Evolutionary conservation across 768 basidiomycete species (phyloP).

Genomic region (Amylocystis lapponica): DNA sequence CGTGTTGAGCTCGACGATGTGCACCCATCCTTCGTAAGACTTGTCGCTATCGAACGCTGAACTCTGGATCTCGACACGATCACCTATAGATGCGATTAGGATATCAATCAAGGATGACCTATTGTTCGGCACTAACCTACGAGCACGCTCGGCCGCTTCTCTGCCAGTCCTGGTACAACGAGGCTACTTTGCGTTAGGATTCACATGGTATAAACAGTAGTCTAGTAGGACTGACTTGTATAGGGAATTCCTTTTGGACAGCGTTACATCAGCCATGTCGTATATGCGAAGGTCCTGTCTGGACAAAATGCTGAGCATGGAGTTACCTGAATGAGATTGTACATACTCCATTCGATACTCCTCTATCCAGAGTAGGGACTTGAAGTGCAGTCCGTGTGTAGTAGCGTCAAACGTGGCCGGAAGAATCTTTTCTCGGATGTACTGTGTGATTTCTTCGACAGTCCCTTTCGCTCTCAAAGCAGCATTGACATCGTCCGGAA

Average conservation of each 20-base stretch:
- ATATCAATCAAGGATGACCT: too few relatives aligned
- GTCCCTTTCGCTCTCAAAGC: not conserved
- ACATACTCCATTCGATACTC: constrained; percentile 26
- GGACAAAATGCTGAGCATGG: not conserved
- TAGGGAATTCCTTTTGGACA: constrained; percentile 32
- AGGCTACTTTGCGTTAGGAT: constrained; percentile 28
- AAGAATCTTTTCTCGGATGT: constrained; percentile 21
- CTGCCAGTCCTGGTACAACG: constrained; percentile 47
- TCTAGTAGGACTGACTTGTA: constrained; percentile 26
- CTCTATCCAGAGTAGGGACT: constrained; percentile 50
- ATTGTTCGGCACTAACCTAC: constrained; percentile 18
- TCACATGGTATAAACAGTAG: not conserved
- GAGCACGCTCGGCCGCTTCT: constrained; percentile 49
- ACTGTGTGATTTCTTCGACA: too few relatives aligned
- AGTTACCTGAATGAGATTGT: not conserved
- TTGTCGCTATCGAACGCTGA: constrained; percentile 31
- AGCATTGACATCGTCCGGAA: not conserved
- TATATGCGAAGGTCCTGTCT: constrained; percentile 30
- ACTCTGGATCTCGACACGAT: too few relatives aligned
- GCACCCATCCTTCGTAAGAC: constrained; percentile 55
- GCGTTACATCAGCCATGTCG: constrained; percentile 31
- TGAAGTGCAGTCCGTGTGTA: constrained; percentile 43
- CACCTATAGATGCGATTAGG: too few relatives aligned
- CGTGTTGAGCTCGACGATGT: constrained; percentile 39
- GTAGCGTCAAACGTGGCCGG: constrained; percentile 33